Evolutionary conservation across 345 rosid genomes (phyloP).

Genomic region (Stellera chamaejasme): DNA sequence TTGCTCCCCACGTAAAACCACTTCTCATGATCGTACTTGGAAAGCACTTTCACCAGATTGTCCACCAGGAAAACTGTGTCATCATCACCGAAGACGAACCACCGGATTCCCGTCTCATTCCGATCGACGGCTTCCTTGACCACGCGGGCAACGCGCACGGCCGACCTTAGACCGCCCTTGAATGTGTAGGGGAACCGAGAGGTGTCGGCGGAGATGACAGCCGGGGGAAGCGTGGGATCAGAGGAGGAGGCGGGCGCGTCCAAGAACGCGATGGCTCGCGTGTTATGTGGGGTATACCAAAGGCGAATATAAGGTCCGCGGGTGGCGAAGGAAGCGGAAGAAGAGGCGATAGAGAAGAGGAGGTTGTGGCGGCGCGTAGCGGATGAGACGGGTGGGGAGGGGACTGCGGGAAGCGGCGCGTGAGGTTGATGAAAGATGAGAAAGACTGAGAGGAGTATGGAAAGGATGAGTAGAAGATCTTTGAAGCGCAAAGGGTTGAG

Average conservation of each 20-base stretch:
- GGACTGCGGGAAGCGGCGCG: conserved; percentile 17
- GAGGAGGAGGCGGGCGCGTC: conserved; percentile 27
- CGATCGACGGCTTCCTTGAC: conserved; percentile 76
- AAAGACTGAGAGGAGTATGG: conserved; percentile 33
- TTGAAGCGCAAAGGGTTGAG: conserved; percentile 37
- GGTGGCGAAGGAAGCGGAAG: conserved; percentile 45
- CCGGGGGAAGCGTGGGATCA: conserved; percentile 48
- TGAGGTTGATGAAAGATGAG: conserved; percentile 29
- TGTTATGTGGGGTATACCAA: conserved; percentile 54
- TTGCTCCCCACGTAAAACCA: conserved; percentile 79
- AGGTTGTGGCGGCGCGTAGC: conserved; percentile 51
- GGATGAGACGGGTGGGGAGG: conserved; percentile 5
- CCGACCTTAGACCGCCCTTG: conserved; percentile 69
- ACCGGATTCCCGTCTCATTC: conserved; percentile 46
- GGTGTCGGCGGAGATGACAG: conserved; percentile 44
- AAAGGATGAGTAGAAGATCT: conserved; percentile 37
- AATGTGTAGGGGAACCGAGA: conserved; percentile 67
- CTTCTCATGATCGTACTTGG: conserved; percentile 64
- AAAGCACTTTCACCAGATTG: conserved; percentile 56
- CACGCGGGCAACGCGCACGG: conserved; percentile 76
- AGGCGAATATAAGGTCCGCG: conserved; percentile 64
- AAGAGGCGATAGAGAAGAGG: conserved; percentile 71
- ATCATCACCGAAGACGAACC: conserved; percentile 95
- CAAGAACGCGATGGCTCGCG: conserved; percentile 70
- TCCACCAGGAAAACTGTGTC: conserved; percentile 87